Base-by-base conservation (phyloP, 805 yeast species). In the Cyberlindnera petersonii region DNA sequence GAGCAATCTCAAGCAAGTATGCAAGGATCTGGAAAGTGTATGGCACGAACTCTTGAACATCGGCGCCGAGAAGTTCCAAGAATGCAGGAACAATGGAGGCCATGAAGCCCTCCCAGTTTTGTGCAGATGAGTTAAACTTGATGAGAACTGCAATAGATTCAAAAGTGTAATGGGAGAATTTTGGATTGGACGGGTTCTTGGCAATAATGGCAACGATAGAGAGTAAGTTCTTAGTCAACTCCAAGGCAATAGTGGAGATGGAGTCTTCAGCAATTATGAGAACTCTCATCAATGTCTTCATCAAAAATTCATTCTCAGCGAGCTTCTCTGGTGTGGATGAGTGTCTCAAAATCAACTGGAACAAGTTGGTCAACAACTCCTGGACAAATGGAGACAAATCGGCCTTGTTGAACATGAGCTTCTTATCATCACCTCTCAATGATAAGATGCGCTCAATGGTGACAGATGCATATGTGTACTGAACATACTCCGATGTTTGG, bases 171-270 rank as follows among this genome's bases (percentile, higher is more conserved):
- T 93, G 98, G 6, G 88, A 76, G 56, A 93, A 93, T 52, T 82
- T 77, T 31, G 99, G 98, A 63, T 93, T 93, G 5, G 98, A 86
- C 6, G 99, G 99, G 55, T 93, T 93, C 51, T 79, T 80, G 18
- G 88, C 69, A 39, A 89, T 87, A 13, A 78, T 75, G 13, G 69
- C 71, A 34, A 89, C 69, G 33, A 93, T 84, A 36, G 72, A 67
- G 31, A 89, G 63, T 30, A 91, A 66, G 56, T 89, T 89, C 24
- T 73, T 69, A 26, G 86, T 65, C 9, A 69, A 41, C 20, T 77
- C 72, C 13, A 67, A 50, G 31, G 74, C 64, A 38, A 72, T 65
- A 6, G 65, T 56, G 24, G 61, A 61, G n/a, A 86, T 56, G 1
- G 78, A 63, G 46, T 84, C 86, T 50, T 84, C 86, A 8, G 87